Percentiles rank a stretch among this genome's conserved stretches.
phyloP scores from a whole-genome alignment of 2,329 filamentous ascomycete genomes.

The Claviceps lovelessii region DNA sequence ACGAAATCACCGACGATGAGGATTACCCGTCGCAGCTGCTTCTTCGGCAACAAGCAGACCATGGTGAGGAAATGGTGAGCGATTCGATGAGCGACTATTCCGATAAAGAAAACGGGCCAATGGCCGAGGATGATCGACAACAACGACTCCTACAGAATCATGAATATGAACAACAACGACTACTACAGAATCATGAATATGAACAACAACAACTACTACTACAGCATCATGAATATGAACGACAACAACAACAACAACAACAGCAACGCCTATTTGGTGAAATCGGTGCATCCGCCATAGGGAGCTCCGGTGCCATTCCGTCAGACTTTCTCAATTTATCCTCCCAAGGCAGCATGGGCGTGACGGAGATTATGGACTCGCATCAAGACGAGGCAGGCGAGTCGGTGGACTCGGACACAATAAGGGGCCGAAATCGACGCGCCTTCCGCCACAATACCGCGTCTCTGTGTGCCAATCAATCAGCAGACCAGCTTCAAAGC shows the following conservation, averaged over 20 bases:
- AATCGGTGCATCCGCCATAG: conserved; percentile 37
- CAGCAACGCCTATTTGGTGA: conserved; percentile 39
- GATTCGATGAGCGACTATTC: conserved; percentile 48
- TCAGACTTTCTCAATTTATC: conserved; percentile 35
- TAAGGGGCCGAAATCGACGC: conserved; percentile 14
- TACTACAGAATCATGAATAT: no score
- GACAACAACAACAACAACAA: conserved; percentile 17
- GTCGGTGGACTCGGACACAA: conserved; percentile 25
- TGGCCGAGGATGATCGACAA: conserved; percentile 31
- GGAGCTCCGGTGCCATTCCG: conserved; percentile 37
- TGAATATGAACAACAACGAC: conserved; percentile 13
- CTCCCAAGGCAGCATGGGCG: conserved; percentile 23
- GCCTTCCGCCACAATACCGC: conserved; percentile 13
- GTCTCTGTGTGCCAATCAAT: conserved; percentile 29
- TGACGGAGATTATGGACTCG: conserved; percentile 30
- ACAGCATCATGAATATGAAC: conserved; percentile 6
- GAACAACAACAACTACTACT: conserved; percentile 18
- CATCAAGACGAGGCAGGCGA: conserved; percentile 28
- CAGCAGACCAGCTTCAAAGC: conserved; percentile 36
- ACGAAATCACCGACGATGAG: conserved; percentile 48
- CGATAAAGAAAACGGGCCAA: conserved; percentile 65
- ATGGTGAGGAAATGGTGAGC: conserved; percentile 25
- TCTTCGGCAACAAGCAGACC: conserved; percentile 9
- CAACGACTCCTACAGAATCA: conserved; percentile 8
- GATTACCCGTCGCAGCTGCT: conserved; percentile 46